These are phyloP conservation scores for Pleurotus salmoneostramineus DNA, from an alignment of 768 basidiomycete genomes.

Conservation along the genomic window DNA sequence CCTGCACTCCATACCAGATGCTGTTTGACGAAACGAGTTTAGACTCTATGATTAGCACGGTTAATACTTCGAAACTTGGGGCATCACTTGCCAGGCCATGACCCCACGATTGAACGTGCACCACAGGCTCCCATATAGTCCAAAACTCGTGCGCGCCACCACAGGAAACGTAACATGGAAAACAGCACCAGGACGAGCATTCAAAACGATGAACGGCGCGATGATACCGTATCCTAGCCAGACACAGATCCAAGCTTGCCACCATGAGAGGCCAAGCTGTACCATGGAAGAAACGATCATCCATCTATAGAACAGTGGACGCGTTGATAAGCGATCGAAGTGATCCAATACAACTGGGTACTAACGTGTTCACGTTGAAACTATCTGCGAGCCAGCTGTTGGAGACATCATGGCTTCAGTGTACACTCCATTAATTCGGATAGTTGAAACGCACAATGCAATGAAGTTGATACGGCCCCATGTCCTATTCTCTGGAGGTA, in stretches of 20 bases:
- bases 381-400: slow-evolving; percentile 75
- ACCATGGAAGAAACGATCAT: slow-evolving; percentile 78
- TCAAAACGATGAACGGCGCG: slow-evolving; percentile 71
- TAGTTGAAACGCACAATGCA: slow-evolving; percentile 46
- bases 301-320: slow-evolving; percentile 43
- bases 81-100: slow-evolving; percentile 58
- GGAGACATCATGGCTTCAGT: slow-evolving; percentile 1
- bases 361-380: slow-evolving; percentile 76
- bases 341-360: slow-evolving; percentile 11
- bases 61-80: not conserved
- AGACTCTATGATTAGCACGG: not conserved
- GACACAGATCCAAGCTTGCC: slow-evolving; percentile 82
- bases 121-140: slow-evolving; percentile 76
- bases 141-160: slow-evolving; percentile 73
- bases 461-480: slow-evolving; percentile 68
- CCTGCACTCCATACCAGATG: slow-evolving; percentile 77
- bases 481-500: slow-evolving; percentile 54
- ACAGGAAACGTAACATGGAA: slow-evolving; percentile 79
- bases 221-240: slow-evolving; percentile 60
- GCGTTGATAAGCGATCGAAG: slow-evolving; percentile 1
- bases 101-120: slow-evolving; percentile 72
- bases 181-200: slow-evolving; percentile 74
- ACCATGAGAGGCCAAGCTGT: slow-evolving; percentile 71
- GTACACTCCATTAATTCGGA: not conserved
- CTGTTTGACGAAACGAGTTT: slow-evolving; percentile 22